Evolutionary conservation across 2,329 filamentous ascomycete genomes (phyloP), one percentile per base, ranked within the genome.

Genomic region (Lasiodiplodia gonubiensis): DNA sequence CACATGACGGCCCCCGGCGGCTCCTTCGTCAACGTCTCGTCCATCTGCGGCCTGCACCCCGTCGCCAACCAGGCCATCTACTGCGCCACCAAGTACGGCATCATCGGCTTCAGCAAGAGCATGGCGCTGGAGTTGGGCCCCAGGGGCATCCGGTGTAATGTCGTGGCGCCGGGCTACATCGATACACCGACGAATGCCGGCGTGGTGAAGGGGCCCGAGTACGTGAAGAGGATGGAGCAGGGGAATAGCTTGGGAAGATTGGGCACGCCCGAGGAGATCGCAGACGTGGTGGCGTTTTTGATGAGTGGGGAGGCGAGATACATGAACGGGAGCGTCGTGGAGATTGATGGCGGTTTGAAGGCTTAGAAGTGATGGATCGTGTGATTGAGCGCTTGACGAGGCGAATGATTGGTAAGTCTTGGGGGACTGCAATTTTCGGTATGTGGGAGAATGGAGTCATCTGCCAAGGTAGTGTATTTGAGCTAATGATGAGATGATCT

Each of bases 51-150:
- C 81, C 97, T 99, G 80, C 99, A 99, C 79, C 95, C 95, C 74
- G 98, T 97, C 86, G 99, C 98, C 78, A 94, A 95, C 70, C 95
- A 99, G 83, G 92, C 94, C 75, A 99, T 99, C 86, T 99, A 99
- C 80, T 88, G 95, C 70, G 92, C 94, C 54, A 77, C 81, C 42
- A 81, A 80, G 72, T 78, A 70, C 73, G 95, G 92, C 82, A 98
- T 99, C 71, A 90, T 99, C 51, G 95, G 95, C 69, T 93, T 99
- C 85, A 97, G 93, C 51, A 67, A 64, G 57, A 55, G 57, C 39
- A 53, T 68, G 67, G 67, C 67, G 33, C 42, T 68, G 11, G 67
- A 68, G 54, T 52, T 66, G 30, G 67, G 67, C 12, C 52, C 61
- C 21, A 23, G n/a, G 27, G 67, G 67, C n/a, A 35, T 68, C 5